A percentile compares a stretch with the other conserved stretches of the same genome.
These are phyloP conservation scores for Stachybotrys elegans DNA, from an alignment of 2,329 filamentous ascomycete species.

Conservation along the genomic window DNA sequence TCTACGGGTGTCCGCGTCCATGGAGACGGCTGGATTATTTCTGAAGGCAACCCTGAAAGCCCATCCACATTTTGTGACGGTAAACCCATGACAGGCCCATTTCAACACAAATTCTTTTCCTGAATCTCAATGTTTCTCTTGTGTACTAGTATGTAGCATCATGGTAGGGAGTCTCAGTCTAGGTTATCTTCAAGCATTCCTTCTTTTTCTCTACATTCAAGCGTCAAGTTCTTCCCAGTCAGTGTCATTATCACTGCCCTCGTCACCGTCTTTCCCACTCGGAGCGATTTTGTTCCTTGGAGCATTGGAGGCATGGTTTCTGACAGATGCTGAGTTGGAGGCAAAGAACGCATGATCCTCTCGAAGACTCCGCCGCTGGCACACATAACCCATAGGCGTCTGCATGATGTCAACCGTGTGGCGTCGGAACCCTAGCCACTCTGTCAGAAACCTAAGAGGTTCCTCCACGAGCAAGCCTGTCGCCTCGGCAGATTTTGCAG, in stretches of 20 bases:
- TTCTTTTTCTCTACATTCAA: too few relatives aligned
- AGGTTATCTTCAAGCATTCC: too few relatives aligned
- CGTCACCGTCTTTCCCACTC: neutral
- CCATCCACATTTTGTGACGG: too few relatives aligned
- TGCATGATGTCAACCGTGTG: slow-evolving; percentile 51
- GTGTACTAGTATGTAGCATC: too few relatives aligned
- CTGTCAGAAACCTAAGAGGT: slow-evolving; percentile 41
- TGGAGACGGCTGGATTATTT: too few relatives aligned
- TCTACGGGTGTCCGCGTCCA: too few relatives aligned
- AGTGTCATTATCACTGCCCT: slow-evolving; percentile 8
- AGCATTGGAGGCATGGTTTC: neutral
- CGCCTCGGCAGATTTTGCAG: neutral
- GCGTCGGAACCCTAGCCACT: slow-evolving; percentile 50
- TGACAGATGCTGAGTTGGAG: neutral
- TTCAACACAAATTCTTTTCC: too few relatives aligned
- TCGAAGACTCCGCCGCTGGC: slow-evolving; percentile 39
- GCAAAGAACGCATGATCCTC: slow-evolving; percentile 47
- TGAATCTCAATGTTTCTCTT: too few relatives aligned
- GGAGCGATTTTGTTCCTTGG: neutral
- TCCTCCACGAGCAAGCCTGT: slow-evolving; percentile 9
- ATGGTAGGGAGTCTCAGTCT: too few relatives aligned
- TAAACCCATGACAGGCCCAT: too few relatives aligned
- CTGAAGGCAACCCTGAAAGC: too few relatives aligned
- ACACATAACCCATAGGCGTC: slow-evolving; percentile 54
- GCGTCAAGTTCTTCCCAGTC: slow-evolving; percentile 16